These are phyloP conservation scores for Geotrichum ghanense DNA, from an alignment of 805 yeast species.

Conservation along the genomic window DNA sequence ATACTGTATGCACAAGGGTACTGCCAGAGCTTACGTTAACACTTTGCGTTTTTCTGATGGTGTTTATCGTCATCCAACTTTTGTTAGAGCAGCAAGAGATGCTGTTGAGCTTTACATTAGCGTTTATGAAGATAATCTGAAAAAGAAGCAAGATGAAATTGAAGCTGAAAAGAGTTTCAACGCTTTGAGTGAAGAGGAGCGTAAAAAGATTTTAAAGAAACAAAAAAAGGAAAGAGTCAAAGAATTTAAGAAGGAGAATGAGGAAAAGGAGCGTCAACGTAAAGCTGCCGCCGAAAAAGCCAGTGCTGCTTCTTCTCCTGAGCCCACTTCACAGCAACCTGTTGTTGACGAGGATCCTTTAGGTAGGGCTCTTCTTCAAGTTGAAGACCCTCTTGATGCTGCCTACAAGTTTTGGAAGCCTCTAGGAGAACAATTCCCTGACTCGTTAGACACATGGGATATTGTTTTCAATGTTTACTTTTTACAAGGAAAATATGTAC, in stretches of 20 bases:
- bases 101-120: conserved; percentile 47
- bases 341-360: conserved; percentile 33
- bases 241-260: conserved; percentile 33
- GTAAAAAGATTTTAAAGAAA: conserved; percentile 25
- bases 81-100: conserved; percentile 58
- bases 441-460: conserved; percentile 31
- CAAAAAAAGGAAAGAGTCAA: conserved; percentile 35
- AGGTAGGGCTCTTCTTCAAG: conserved; percentile 30
- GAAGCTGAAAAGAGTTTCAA: conserved; percentile 13
- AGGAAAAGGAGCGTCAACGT: conserved; percentile 25
- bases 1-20: conserved; percentile 82
- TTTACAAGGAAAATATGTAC: conserved; percentile 36
- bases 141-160: conserved; percentile 4
- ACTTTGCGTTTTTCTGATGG: conserved; percentile 76
- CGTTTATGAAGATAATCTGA: conserved; percentile 15
- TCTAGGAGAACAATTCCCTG: conserved; percentile 17
- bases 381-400: conserved; percentile 31
- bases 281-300: conserved; percentile 2
- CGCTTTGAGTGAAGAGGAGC: conserved; percentile 23
- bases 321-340: conserved; percentile 5
- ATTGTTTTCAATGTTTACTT: conserved; percentile 34
- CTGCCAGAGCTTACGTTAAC: conserved; percentile 71
- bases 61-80: conserved; percentile 58
- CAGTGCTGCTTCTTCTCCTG: conserved; percentile 2
- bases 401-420: conserved; percentile 34